These are phyloP conservation scores for Phoma sp. DNA, from an alignment of 2,329 filamentous ascomycete species.

Conservation along the genomic window DNA sequence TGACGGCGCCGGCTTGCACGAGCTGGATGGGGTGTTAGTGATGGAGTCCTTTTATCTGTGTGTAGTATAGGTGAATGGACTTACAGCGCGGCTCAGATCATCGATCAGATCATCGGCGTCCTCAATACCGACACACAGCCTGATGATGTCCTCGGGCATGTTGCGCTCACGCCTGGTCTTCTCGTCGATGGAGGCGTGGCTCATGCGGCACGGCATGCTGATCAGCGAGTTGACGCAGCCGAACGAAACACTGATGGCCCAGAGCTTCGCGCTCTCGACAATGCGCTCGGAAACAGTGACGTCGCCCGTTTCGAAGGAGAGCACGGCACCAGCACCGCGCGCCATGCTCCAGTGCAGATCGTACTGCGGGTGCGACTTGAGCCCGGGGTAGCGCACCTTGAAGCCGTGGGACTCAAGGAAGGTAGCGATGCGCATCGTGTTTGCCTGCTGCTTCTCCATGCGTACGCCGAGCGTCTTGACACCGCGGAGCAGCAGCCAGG, in stretches of 20 bases:
- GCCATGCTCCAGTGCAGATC: slow-evolving; percentile 96
- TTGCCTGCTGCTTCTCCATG: slow-evolving; percentile 98
- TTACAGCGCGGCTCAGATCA: slow-evolving; percentile 86
- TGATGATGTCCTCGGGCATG: slow-evolving; percentile 96
- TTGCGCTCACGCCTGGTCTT: slow-evolving; percentile 75
- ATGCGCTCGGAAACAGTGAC: slow-evolving; percentile 84
- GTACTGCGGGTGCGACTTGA: slow-evolving; percentile 95
- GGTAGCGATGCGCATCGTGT: slow-evolving; percentile 86
- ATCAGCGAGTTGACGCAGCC: slow-evolving; percentile 98
- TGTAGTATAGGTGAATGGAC: slow-evolving; percentile 47
- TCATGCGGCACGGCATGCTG: slow-evolving; percentile 99
- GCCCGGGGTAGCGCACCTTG: slow-evolving; percentile 90
- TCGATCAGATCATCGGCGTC: slow-evolving; percentile 91
- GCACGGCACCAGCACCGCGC: slow-evolving; percentile 88
- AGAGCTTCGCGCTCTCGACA: slow-evolving; percentile 88
- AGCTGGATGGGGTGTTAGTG: slow-evolving; percentile 54
- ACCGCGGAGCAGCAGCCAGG: slow-evolving; percentile 91
- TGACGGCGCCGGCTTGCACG: slow-evolving; percentile 92
- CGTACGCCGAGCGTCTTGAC: slow-evolving; percentile 96
- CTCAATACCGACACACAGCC: slow-evolving; percentile 95
- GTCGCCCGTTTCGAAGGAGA: slow-evolving; percentile 96
- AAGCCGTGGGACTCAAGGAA: slow-evolving; percentile 93
- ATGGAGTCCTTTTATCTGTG: neutral
- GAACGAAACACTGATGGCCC: slow-evolving; percentile 96
- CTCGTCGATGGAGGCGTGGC: slow-evolving; percentile 95